These are phyloP conservation scores for Zygosaccharomyces siamensis DNA, from an alignment of 805 yeast species.

Conservation along the genomic window DNA sequence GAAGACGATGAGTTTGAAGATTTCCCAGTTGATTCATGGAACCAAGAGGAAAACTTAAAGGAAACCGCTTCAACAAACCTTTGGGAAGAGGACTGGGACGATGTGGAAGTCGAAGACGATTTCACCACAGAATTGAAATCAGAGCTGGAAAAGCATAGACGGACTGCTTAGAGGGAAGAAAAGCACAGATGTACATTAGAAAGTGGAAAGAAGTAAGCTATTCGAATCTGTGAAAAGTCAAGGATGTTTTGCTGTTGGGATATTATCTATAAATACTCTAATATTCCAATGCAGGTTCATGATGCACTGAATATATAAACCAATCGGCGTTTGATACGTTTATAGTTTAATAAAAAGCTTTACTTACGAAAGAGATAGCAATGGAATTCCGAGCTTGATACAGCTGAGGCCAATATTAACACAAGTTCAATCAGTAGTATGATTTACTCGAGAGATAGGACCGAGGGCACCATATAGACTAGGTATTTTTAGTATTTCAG, in stretches of 20 bases:
- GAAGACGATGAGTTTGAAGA: conserved; percentile 98
- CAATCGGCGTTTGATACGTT: not conserved
- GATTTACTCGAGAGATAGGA: too few species aligned
- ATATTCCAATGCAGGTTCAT: too few species aligned
- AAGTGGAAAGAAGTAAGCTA: not conserved
- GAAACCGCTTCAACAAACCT: conserved; percentile 45
- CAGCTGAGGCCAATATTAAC: not conserved
- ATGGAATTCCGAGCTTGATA: not conserved
- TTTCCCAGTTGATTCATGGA: conserved; percentile 89
- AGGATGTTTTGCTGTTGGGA: too few species aligned
- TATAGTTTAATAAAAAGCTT: not conserved
- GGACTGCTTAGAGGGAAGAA: conserved; percentile 1
- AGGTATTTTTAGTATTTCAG: too few species aligned
- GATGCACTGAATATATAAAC: not conserved
- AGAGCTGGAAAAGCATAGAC: conserved; percentile 34
- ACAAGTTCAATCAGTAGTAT: too few species aligned
- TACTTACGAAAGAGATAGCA: not conserved
- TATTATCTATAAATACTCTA: too few species aligned
- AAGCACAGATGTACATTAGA: conserved; percentile 1
- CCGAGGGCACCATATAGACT: too few species aligned
- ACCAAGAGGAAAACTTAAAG: conserved; percentile 49
- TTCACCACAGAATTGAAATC: conserved; percentile 69
- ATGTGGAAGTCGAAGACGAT: conserved; percentile 88
- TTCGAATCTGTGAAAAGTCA: not conserved
- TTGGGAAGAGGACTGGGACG: conserved; percentile 99